Base-by-base conservation (phyloP, 2,329 filamentous ascomycete genomes). In the Verticillium longisporum region DNA sequence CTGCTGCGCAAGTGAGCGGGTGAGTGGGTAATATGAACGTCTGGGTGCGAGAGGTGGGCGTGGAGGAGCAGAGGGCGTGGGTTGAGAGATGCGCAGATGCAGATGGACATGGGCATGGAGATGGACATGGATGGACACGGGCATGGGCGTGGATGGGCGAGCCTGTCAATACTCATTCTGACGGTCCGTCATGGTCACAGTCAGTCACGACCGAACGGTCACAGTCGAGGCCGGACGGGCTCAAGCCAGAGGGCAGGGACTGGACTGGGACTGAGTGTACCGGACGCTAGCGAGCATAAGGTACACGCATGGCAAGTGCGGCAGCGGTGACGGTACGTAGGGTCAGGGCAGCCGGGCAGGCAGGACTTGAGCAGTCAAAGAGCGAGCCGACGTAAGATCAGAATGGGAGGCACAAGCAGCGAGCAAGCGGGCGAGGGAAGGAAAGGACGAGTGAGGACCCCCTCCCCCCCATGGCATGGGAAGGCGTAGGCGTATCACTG, bases 371-470 rank as follows among this genome's bases (percentile, higher is more conserved):
- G n/a, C 41, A 50, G 37, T 15, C 37, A 14, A 41, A 50, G n/a
- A 21, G 41, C n/a, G n/a, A 50, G 41, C 15, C 14, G 9, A 50
- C n/a, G 41, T n/a, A 61, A 37, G 58, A 61, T 50, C 41, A 61
- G 18, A 61, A 55, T 50, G 57, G 58, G 57, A 61, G 61, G 57
- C 18, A 62, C 59, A 61, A 63, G 63, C 61, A 58, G 64, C 58
- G 56, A 62, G n/a, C n/a, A n/a, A n/a, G n/a, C n/a, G n/a, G 61
- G 56, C 62, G 38, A 62, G 54, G 62, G 61, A 36, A 36, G 34
- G 34, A 36, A 36, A 36, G 34, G 34, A 13, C 4, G 34, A 36
- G 41, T 50, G 41, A 50, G 41, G n/a, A 21, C 18, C 41, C 21
- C 9, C 6, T n/a, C 4, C 18, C 2, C n/a, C 18, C 41, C 41